Evolutionary conservation across 768 basidiomycete genomes (phyloP).

Genomic region (Butyriboletus loyo): DNA sequence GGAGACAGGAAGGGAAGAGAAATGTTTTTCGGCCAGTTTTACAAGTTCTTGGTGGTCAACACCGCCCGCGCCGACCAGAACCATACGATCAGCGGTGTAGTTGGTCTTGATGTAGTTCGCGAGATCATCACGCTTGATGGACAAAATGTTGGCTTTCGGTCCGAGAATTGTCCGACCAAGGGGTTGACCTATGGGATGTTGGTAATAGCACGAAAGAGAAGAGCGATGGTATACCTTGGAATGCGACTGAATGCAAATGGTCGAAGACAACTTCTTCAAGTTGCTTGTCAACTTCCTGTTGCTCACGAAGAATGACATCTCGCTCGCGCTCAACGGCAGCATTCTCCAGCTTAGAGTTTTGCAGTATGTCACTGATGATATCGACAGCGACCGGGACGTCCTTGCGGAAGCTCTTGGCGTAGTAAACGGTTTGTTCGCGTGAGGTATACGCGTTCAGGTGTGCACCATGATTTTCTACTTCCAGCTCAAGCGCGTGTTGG

Average conservation of each 20-base stretch:
- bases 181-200: constrained; percentile 65
- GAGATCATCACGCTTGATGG: constrained; percentile 90
- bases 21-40: constrained; percentile 92
- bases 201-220: constrained; percentile 6
- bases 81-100: constrained; percentile 99
- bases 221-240: constrained; percentile 62
- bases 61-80: constrained; percentile 94
- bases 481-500: constrained; percentile 89
- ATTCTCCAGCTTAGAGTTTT: constrained; percentile 90
- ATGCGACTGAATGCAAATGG: constrained; percentile 94
- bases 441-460: constrained; percentile 99
- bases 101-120: constrained; percentile 92
- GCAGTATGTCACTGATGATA: constrained; percentile 97
- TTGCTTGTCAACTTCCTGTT: constrained; percentile 99
- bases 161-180: constrained; percentile 97
- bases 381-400: constrained; percentile 89
- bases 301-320: constrained; percentile 94
- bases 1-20: constrained; percentile 85
- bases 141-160: constrained; percentile 92
- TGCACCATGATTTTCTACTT: constrained; percentile 97
- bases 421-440: constrained; percentile 98
- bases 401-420: constrained; percentile 97
- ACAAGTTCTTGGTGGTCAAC: constrained; percentile 91
- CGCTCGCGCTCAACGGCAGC: constrained; percentile 91
- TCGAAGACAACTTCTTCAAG: constrained; percentile 98